Evolutionary conservation across 2,329 filamentous ascomycete genomes (phyloP), one percentile per base, ranked within the genome.

Genomic region (Aspergillus ochraceus): DNA sequence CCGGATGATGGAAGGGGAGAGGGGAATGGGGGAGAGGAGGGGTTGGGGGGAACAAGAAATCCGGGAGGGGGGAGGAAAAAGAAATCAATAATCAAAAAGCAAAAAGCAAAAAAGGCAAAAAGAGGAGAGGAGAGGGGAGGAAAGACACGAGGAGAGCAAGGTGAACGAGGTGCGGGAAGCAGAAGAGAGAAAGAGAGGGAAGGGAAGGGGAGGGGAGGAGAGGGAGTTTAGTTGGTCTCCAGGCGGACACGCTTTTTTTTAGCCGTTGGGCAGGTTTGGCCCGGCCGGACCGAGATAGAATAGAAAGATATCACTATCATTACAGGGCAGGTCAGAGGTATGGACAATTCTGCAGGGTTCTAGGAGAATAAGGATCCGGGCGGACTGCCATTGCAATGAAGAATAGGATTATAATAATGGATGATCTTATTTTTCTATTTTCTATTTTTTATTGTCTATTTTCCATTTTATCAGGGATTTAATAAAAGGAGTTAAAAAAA

Each of bases 1-100:
- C 32, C 42, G 19, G 20, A 45, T 53, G 52, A 53, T 10, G 50
- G 59, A 32, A 52, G 54, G 49, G 58, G 57, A 51, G 49, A 57
- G 59, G 36, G 57, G 57, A 58, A 26, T 49, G 49, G 55, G 19
- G 52, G 50, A 58, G 56, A 49, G 54, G 56, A 62, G 59, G 59
- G 42, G 54, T 54, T 2, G 60, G 32, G 57, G 49, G 54, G 57
- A 58, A 51, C 26, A 29, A 29, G 26, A 49, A 55, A 58, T 58
- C 53, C 52, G 61, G 52, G 60, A 49, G 30, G 51, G 51, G 29
- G 39, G 56, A 26, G 32, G 36, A 30, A 51, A 30, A 49, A 54
- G 45, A 49, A 32, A 36, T 29, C 55, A 26, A 45, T n/a, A 36
- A 50, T 39, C 45, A 42, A 49, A 51, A 49, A 39, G 29, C 42